Base-by-base conservation (phyloP, 306 rosid species). In the Sindora glabra region DNA sequence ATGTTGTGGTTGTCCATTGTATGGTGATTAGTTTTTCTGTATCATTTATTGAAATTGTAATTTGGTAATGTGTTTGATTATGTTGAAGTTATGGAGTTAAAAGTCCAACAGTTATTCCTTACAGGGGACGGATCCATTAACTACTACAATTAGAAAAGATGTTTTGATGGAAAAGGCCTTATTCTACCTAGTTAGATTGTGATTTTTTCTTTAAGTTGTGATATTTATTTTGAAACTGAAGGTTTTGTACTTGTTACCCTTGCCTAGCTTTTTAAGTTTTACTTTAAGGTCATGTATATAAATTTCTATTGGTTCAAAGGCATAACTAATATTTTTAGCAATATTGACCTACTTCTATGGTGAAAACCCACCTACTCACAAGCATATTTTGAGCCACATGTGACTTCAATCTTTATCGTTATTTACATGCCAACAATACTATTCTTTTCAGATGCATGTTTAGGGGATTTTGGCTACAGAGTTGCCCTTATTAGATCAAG, bases 401-500 rank as follows among this genome's bases (percentile, higher is more conserved):
- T 7, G 63, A 59, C 49, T 52, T 33, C 10, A 14, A 59, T 39
- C 48, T 14, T 60, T 9, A 52, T n/a, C 2, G 25, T 37, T 37
- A 46, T 75, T 45, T 39, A 30, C 59, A 40, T 37, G 50, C 69
- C 56, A 44, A 74, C 71, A 60, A 65, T 22, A 33, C n/a, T 32
- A 33, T 70, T 48, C 53, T 77, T 25, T 73, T 30, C 75, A 94
- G 99, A 79, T 94, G 97, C 75, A 87, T 94, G 91, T 95, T 94
- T 69, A 80, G 99, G 78, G 97, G 99, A 46, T 86, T 94, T 71
- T 90, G 97, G 48, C 95, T 94, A 70, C 95, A 86, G 79, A 82
- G 97, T 65, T 94, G 99, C 75, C 99, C 97, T 27, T 94, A 89
- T 75, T 94, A 97, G 99, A 84, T 89, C 74, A 84, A 97, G 81